These are phyloP conservation scores for Ormosia emarginata DNA, from an alignment of 306 rosid species.

Conservation along the genomic window DNA sequence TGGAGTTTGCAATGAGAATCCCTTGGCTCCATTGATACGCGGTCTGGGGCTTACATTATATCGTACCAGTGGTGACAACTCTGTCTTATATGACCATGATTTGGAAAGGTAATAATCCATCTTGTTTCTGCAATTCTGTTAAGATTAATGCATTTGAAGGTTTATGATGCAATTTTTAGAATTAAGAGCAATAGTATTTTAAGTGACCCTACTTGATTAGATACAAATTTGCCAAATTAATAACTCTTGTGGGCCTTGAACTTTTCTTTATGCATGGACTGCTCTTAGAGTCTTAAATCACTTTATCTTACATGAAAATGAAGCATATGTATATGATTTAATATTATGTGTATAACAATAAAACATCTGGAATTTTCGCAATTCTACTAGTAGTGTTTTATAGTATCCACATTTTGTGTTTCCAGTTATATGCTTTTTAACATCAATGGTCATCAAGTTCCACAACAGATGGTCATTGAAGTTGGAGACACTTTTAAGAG, in stretches of 20 bases:
- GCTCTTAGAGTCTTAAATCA: neutral
- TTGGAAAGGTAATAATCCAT: slow-evolving; percentile 61
- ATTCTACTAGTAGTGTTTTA: neutral
- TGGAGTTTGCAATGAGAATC: slow-evolving; percentile 88
- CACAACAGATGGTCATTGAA: slow-evolving; percentile 59
- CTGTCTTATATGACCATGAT: slow-evolving; percentile 91
- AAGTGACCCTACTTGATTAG: neutral
- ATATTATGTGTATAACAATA: neutral
- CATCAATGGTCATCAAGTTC: slow-evolving; percentile 69
- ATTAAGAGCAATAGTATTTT: neutral
- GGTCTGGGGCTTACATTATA: slow-evolving; percentile 67
- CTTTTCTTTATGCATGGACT: neutral
- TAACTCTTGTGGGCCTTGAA: neutral
- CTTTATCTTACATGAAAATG: neutral
- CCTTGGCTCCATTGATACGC: slow-evolving; percentile 84
- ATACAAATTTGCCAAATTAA: neutral
- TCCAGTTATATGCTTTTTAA: slow-evolving; percentile 69
- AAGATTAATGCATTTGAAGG: slow-evolving; percentile 1
- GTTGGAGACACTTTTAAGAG: slow-evolving; percentile 70
- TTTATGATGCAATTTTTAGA: neutral
- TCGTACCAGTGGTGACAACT: slow-evolving; percentile 86
- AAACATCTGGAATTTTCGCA: slow-evolving; percentile 5
- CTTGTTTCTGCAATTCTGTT: neutral
- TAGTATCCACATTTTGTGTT: slow-evolving; percentile 18
- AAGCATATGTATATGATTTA: neutral